Evolutionary conservation across 257 asterid genomes (phyloP).

Genomic region (Primulina huaijiensis): DNA sequence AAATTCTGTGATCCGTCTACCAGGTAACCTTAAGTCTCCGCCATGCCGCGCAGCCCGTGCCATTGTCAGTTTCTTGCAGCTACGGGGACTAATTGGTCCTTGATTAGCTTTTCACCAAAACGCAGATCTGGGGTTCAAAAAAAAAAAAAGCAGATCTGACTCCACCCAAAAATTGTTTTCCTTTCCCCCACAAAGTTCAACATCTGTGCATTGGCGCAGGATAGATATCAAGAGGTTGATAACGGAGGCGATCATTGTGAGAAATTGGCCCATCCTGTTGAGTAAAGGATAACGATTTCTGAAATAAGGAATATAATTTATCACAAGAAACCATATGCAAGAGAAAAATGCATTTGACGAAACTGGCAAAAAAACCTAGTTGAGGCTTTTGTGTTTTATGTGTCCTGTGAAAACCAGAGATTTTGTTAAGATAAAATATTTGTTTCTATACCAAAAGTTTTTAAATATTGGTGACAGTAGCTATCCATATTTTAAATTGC

Average conservation of each 20-base stretch:
- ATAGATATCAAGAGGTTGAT: conserved; percentile 73
- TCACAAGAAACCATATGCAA: neutral
- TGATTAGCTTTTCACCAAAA: neutral
- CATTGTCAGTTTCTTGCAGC: neutral
- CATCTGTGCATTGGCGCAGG: conserved; percentile 92
- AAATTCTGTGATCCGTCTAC: neutral
- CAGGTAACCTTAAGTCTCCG: neutral
- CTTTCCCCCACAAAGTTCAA: conserved; percentile 24
- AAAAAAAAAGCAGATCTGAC: neutral
- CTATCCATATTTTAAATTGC: neutral
- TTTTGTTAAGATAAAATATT: neutral
- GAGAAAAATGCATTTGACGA: neutral
- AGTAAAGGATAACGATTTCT: neutral
- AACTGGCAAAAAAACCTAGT: no score
- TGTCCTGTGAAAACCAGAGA: neutral
- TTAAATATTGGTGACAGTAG: neutral
- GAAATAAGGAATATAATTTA: neutral
- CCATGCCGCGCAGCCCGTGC: neutral
- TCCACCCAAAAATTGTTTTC: neutral
- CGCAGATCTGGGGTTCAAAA: no score
- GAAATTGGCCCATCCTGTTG: conserved; percentile 81
- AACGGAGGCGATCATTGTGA: conserved; percentile 59
- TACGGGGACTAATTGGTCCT: neutral
- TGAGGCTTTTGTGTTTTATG: no score
- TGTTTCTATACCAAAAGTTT: neutral